These are phyloP conservation scores for Chondrostereum purpureum DNA, from an alignment of 1,284 basidiomycete species.

Conservation along the genomic window DNA sequence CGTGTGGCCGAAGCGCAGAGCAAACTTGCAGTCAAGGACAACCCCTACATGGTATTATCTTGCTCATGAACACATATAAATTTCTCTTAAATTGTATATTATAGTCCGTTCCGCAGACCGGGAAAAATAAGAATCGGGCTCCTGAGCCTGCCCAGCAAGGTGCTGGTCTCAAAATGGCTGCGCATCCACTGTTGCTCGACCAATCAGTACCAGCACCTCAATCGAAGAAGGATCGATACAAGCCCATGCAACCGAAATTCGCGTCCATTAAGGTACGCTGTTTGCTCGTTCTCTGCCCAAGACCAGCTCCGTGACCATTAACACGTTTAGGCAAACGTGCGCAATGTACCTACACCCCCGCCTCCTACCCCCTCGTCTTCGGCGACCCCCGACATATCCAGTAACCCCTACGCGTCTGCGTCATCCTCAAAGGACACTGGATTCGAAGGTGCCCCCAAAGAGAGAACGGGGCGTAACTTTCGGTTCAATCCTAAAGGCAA, in stretches of 20 bases:
- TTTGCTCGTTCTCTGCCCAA: conserved; percentile 5
- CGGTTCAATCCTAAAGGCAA: conserved; percentile 89
- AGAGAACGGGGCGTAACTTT: conserved; percentile 66
- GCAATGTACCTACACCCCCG: conserved; percentile 62
- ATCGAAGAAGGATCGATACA: conserved; percentile 85
- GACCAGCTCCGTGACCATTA: not conserved
- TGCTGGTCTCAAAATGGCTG: conserved; percentile 82
- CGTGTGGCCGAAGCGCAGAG: conserved; percentile 75
- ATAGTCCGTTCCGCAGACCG: conserved; percentile 44
- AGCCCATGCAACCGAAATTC: conserved; percentile 96
- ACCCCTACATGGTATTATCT: conserved; percentile 71
- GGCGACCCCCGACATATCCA: conserved; percentile 34
- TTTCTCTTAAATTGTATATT: conserved; percentile 8
- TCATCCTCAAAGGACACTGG: conserved; percentile 46
- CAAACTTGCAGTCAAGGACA: conserved; percentile 66
- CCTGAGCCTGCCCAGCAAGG: conserved; percentile 65
- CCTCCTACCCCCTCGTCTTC: conserved; percentile 52
- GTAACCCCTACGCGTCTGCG: conserved; percentile 69
- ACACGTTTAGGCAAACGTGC: conserved; percentile 59
- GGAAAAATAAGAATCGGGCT: conserved; percentile 48
- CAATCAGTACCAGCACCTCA: conserved; percentile 51
- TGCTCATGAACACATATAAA: not conserved
- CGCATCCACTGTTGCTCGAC: conserved; percentile 81
- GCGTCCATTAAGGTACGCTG: conserved; percentile 74
- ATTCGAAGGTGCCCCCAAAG: conserved; percentile 66